These are phyloP conservation scores for Jaltomata sinuosa DNA, from an alignment of 257 asterid species.

Conservation along the genomic window DNA sequence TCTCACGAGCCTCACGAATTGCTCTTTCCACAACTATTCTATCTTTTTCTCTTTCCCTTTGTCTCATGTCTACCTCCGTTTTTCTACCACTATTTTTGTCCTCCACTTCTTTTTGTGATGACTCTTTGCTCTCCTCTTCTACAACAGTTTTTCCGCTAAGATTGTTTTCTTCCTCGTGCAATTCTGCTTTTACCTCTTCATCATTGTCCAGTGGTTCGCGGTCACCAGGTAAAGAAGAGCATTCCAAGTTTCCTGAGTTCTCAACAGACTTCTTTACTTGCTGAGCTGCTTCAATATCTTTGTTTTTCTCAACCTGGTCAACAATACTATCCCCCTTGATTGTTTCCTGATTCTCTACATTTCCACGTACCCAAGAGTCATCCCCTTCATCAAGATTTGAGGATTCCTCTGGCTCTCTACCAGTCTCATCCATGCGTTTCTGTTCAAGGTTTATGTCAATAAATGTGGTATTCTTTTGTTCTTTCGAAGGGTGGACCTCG, in stretches of 20 bases:
- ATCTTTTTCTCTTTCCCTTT: conserved; percentile 69
- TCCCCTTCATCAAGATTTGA: conserved; percentile 22
- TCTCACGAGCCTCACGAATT: conserved; percentile 92
- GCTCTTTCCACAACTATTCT: conserved; percentile 85
- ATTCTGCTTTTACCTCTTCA: conserved; percentile 22
- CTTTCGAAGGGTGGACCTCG: neutral
- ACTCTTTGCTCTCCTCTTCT: conserved; percentile 35
- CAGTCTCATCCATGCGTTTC: conserved; percentile 22
- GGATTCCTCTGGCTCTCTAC: conserved; percentile 30
- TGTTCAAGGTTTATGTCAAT: conserved; percentile 6
- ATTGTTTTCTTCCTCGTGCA: conserved; percentile 14
- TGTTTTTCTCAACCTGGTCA: conserved; percentile 24
- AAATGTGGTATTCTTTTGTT: neutral
- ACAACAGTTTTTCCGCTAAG: conserved; percentile 5
- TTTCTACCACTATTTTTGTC: conserved; percentile 33
- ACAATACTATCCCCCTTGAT: conserved; percentile 5
- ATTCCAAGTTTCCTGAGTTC: conserved; percentile 19
- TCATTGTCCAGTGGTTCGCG: conserved; percentile 25
- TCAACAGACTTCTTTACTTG: conserved; percentile 17
- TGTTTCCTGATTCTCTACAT: conserved; percentile 27
- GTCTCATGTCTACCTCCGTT: conserved; percentile 57
- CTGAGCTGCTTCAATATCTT: conserved; percentile 12
- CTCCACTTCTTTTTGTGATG: conserved; percentile 15
- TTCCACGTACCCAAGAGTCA: conserved; percentile 20
- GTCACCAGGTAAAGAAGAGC: conserved; percentile 20